Conservation (phyloP, 345 rosid species). For the Balakata baccata region DNA sequence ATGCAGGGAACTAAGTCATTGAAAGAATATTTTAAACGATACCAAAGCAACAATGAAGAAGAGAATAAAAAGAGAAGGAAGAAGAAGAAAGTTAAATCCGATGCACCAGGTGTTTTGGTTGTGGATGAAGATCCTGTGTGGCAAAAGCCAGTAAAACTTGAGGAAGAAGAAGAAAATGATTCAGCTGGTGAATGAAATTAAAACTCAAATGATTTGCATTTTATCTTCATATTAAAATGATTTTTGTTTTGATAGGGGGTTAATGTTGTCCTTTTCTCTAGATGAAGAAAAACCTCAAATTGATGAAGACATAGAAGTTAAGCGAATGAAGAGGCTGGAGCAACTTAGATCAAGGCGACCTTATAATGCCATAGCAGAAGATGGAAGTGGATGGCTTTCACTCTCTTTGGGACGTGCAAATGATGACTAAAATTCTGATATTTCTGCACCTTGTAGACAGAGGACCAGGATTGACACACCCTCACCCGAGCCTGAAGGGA, state of each 20-base stretch:
- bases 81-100: conserved; percentile 48
- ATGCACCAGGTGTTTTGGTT: conserved; percentile 51
- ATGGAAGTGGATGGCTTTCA: conserved; percentile 93
- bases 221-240: background rate
- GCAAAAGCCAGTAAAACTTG: conserved; percentile 66
- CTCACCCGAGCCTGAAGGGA: conserved; percentile 21
- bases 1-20: conserved; percentile 37
- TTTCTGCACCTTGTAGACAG: conserved; percentile 52
- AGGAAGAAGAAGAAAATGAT: conserved; percentile 57
- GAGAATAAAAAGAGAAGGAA: conserved; percentile 56
- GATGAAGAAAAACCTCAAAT: conserved; percentile 69
- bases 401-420: conserved; percentile 36
- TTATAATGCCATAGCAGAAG: conserved; percentile 69
- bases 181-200: conserved; percentile 50
- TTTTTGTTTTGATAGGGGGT: background rate
- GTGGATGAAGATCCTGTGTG: conserved; percentile 92
- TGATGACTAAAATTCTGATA: conserved; percentile 35
- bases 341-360: conserved; percentile 55
- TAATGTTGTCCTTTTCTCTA: conserved; percentile 14
- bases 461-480: conserved; percentile 21
- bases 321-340: conserved; percentile 78
- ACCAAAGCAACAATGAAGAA: conserved; percentile 44
- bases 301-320: conserved; percentile 87
- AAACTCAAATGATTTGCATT: background rate
- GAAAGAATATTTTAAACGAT: conserved; percentile 76